phyloP scores from a whole-genome alignment of 768 basidiomycete species.

The Termitomyces sp. region DNA sequence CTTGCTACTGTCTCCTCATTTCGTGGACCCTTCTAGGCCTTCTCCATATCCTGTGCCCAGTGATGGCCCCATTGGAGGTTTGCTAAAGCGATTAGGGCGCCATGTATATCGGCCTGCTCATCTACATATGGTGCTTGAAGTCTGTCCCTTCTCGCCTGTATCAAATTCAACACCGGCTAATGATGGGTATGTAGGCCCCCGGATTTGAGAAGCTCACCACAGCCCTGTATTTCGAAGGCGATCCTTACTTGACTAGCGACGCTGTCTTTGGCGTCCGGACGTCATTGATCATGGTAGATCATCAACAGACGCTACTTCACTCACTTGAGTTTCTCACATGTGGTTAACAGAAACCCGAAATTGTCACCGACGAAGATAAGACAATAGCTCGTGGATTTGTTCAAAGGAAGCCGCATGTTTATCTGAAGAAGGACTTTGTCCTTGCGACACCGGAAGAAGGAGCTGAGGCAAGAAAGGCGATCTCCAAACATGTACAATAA shows the following conservation, averaged over 20 bases:
- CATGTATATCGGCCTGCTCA: slow-evolving; percentile 82
- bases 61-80: slow-evolving; percentile 71
- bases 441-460: slow-evolving; percentile 39
- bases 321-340: neutral
- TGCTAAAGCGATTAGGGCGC: slow-evolving; percentile 54
- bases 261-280: slow-evolving; percentile 81
- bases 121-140: slow-evolving; percentile 70
- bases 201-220: slow-evolving; percentile 74
- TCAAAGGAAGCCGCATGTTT: slow-evolving; percentile 34
- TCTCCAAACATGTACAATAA: neutral
- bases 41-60: slow-evolving; percentile 74
- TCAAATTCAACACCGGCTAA: neutral
- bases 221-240: slow-evolving; percentile 71
- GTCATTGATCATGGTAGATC: slow-evolving; percentile 69
- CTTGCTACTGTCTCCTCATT: neutral
- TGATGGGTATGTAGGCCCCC: slow-evolving; percentile 39
- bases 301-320: neutral
- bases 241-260: slow-evolving; percentile 65
- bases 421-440: slow-evolving; percentile 39
- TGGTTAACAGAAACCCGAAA: slow-evolving; percentile 42
- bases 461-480: slow-evolving; percentile 26
- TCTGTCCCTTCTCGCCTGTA: slow-evolving; percentile 18
- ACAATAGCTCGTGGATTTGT: slow-evolving; percentile 54
- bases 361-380: slow-evolving; percentile 50
- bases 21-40: slow-evolving; percentile 28